These are phyloP conservation scores for Trichoderma oligosporum DNA, from an alignment of 2,329 filamentous ascomycete genomes.

Conservation along the genomic window DNA sequence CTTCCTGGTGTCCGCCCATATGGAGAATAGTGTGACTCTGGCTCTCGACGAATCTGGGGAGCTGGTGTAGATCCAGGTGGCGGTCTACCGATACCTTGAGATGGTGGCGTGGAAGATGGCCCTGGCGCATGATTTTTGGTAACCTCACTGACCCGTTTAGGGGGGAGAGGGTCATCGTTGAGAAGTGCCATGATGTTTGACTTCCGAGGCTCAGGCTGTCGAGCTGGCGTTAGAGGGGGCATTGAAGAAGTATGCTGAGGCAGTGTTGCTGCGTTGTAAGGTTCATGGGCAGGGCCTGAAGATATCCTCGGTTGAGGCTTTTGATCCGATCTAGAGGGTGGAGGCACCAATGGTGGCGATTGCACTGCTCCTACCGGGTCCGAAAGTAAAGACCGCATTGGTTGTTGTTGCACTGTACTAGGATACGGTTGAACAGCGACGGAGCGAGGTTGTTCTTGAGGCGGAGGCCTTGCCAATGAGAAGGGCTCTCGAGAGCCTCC, in stretches of 20 bases:
- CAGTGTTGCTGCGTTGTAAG: conserved; percentile 28
- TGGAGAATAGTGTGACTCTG: conserved; percentile 45
- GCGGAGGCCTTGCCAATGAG: conserved; percentile 37
- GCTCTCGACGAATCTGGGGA: conserved; percentile 47
- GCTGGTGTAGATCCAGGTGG: conserved; percentile 39
- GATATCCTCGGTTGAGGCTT: conserved; percentile 36
- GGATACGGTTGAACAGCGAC: conserved; percentile 35
- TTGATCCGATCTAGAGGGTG: conserved; percentile 37
- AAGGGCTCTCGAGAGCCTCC: conserved; percentile 40
- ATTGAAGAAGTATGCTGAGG: conserved; percentile 31
- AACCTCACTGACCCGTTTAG: conserved; percentile 52
- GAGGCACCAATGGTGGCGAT: conserved; percentile 40
- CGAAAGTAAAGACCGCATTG: conserved; percentile 40
- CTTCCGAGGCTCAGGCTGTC: conserved; percentile 51
- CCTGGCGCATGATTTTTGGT: conserved; percentile 33
- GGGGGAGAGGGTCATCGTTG: conserved; percentile 54
- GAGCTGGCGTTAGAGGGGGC: conserved; percentile 35
- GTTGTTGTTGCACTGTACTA: conserved; percentile 33
- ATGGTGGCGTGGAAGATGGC: conserved; percentile 51
- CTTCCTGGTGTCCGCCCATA: conserved; percentile 38
- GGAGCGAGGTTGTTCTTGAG: conserved; percentile 43
- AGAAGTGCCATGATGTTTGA: conserved; percentile 61
- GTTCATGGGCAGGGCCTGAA: conserved; percentile 31
- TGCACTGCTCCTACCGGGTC: conserved; percentile 38
- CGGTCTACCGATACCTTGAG: conserved; percentile 42